Conservation (phyloP, 169 alveolate genomes). For the Blepharisma undulans region DNA sequence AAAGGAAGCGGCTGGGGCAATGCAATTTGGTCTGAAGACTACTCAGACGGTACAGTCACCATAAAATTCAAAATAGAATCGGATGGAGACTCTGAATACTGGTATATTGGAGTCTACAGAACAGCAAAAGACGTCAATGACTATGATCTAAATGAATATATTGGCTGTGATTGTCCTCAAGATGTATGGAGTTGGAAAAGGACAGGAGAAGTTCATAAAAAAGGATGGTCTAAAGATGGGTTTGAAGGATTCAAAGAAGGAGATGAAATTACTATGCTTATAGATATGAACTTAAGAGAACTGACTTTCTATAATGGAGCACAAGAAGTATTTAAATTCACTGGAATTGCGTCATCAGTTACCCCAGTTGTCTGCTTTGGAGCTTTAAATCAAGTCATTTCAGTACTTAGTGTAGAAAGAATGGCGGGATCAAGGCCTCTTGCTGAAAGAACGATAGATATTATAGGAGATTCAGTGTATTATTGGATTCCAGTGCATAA, state of each 20-base stretch:
- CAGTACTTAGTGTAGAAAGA: background rate
- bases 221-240: background rate
- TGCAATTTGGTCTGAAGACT: background rate
- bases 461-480: background rate
- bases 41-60: background rate
- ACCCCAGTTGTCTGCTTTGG: conserved; percentile 33
- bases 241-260: background rate
- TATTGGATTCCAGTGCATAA: background rate
- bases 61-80: background rate
- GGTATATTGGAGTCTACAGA: background rate
- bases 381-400: background rate
- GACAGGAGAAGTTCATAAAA: conserved; percentile 22
- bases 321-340: background rate
- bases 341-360: background rate
- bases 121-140: background rate
- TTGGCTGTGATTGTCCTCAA: background rate
- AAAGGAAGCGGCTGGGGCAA: conserved; percentile 23
- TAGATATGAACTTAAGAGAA: background rate
- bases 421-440: background rate
- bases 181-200: conserved; percentile 36
- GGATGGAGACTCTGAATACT: background rate
- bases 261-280: background rate
- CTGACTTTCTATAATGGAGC: background rate
- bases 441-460: background rate
- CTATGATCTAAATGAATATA: background rate